phyloP scores from a whole-genome alignment of 2,329 filamentous ascomycete genomes.

The Biscogniauxia mediterranea region DNA sequence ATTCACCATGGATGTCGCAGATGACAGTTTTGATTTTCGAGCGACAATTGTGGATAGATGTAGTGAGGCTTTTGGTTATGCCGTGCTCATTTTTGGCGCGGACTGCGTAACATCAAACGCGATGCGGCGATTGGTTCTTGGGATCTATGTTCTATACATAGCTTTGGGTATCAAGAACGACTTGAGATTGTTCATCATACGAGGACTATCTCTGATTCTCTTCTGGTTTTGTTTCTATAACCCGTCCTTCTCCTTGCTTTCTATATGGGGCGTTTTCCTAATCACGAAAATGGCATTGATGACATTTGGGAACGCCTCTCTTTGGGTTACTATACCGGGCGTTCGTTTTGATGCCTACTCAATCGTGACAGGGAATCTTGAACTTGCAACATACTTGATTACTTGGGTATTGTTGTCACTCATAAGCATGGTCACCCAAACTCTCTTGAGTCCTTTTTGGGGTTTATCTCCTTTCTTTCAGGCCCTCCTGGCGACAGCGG shows the following conservation, averaged over 20 bases:
- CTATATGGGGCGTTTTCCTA: slow-evolving; percentile 6
- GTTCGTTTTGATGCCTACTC: slow-evolving; percentile 2
- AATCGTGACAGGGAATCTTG: slow-evolving; percentile 2
- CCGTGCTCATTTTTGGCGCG: not conserved
- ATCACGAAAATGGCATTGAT: slow-evolving; percentile 7
- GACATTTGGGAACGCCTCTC: slow-evolving; percentile 6
- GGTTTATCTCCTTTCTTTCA: not conserved
- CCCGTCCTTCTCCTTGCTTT: slow-evolving; percentile 7
- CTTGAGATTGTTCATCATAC: slow-evolving; percentile 1
- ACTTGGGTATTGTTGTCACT: slow-evolving; percentile 4
- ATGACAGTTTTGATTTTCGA: not conserved
- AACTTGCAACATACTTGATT: slow-evolving; percentile 5
- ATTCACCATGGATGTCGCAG: not conserved
- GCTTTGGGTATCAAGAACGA: not conserved
- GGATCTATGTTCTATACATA: not conserved
- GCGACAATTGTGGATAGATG: not conserved
- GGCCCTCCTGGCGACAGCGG: not conserved
- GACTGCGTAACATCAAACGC: not conserved
- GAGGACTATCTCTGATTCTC: slow-evolving; percentile 4
- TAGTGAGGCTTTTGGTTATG: not conserved
- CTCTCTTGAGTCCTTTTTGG: not conserved
- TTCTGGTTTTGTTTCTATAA: slow-evolving; percentile 6
- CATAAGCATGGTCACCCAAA: not conserved
- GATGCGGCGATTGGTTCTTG: not conserved
- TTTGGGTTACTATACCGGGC: slow-evolving; percentile 5